phyloP scores from a whole-genome alignment of 306 rosid genomes.

The Ormosia semicastrata region DNA sequence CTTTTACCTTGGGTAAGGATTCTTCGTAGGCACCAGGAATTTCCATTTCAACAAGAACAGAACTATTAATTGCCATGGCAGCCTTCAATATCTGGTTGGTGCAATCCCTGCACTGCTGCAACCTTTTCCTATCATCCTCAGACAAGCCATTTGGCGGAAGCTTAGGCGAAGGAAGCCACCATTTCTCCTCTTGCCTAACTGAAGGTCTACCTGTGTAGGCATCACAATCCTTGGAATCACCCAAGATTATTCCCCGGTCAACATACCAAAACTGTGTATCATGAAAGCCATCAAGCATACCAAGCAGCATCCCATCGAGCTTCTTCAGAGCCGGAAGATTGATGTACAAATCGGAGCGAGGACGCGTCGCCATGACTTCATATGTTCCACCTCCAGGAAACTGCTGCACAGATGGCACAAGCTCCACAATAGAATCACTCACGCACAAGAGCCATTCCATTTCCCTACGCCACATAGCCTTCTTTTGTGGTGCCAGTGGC shows the following conservation, averaged over 20 bases:
- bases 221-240: slow-evolving; percentile 62
- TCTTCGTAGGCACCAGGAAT: slow-evolving; percentile 68
- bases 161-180: slow-evolving; percentile 99
- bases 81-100: slow-evolving; percentile 87
- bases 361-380: slow-evolving; percentile 81
- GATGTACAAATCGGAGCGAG: slow-evolving; percentile 76
- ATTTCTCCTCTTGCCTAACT: slow-evolving; percentile 90
- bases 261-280: slow-evolving; percentile 77
- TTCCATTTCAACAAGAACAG: slow-evolving; percentile 91
- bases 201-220: slow-evolving; percentile 70
- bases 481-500: slow-evolving; percentile 75
- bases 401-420: slow-evolving; percentile 82
- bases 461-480: slow-evolving; percentile 89
- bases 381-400: slow-evolving; percentile 91
- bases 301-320: slow-evolving; percentile 78
- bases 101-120: slow-evolving; percentile 95
- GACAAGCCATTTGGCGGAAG: slow-evolving; percentile 75
- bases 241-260: slow-evolving; percentile 66
- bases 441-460: slow-evolving; percentile 89
- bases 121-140: slow-evolving; percentile 68
- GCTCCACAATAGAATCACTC: slow-evolving; percentile 87
- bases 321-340: slow-evolving; percentile 88
- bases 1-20: slow-evolving; percentile 75
- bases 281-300: slow-evolving; percentile 83
- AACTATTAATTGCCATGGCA: slow-evolving; percentile 85